Conservation (phyloP, 257 asterid genomes). For the Nicotiana attenuata region DNA sequence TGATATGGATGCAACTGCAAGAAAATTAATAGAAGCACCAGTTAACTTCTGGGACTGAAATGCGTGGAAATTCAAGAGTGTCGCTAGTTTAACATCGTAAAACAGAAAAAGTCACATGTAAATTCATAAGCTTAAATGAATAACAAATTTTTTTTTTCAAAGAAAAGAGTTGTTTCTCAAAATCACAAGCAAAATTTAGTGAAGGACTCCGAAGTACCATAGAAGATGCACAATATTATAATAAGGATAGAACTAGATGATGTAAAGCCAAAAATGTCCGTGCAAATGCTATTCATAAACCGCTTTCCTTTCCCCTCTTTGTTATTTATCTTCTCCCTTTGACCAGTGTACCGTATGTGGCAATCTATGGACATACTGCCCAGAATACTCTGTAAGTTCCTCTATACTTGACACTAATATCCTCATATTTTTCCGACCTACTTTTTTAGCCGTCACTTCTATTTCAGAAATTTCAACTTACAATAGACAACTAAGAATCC, state of each 20-base stretch:
- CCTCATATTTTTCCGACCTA: neutral
- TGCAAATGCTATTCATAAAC: neutral
- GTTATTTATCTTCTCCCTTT: neutral
- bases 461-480: neutral
- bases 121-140: neutral
- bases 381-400: neutral
- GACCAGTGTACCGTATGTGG: neutral
- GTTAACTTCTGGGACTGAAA: neutral
- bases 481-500: neutral
- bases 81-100: neutral
- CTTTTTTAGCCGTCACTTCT: neutral
- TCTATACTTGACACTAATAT: neutral
- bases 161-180: no score
- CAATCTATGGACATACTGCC: neutral
- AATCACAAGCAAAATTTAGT: neutral
- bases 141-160: neutral
- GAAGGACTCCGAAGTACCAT: neutral
- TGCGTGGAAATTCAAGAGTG: neutral
- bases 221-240: neutral
- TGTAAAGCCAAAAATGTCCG: neutral
- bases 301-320: neutral
- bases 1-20: conserved; percentile 82
- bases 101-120: neutral
- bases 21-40: conserved; percentile 11
- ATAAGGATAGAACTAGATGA: neutral